Percentiles rank a stretch among this genome's conserved stretches.
These are phyloP conservation scores for Tulasnella sp. DNA, from an alignment of 768 basidiomycete genomes.

Conservation along the genomic window DNA sequence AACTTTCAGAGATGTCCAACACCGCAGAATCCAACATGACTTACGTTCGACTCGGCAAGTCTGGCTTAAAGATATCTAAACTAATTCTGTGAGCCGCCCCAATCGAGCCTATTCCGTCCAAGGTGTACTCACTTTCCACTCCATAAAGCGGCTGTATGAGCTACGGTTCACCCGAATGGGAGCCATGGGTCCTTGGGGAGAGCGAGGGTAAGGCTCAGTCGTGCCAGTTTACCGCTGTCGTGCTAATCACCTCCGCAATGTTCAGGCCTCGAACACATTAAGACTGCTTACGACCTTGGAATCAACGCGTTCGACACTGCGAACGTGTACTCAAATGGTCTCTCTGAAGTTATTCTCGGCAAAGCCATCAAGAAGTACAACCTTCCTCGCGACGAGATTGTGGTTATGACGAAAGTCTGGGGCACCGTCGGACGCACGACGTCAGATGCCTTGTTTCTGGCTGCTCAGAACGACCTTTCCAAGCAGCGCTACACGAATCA, in stretches of 20 bases:
- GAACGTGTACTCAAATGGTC: slow-evolving; percentile 37
- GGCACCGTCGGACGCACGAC: background rate
- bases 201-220: slow-evolving; percentile 36
- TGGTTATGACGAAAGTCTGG: slow-evolving; percentile 38
- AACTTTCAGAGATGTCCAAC: background rate
- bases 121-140: background rate
- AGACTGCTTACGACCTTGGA: slow-evolving; percentile 40
- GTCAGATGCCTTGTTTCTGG: background rate
- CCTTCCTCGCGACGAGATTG: slow-evolving; percentile 36
- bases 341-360: slow-evolving; percentile 38
- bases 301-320: slow-evolving; percentile 42
- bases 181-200: slow-evolving; percentile 45
- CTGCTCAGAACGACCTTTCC: slow-evolving; percentile 2
- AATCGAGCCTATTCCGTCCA: background rate
- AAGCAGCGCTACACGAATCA: slow-evolving; percentile 28
- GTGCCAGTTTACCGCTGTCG: slow-evolving; percentile 6
- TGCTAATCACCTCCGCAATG: too few species aligned
- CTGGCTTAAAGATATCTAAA: slow-evolving; percentile 18
- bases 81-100: slow-evolving; percentile 1
- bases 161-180: slow-evolving; percentile 50
- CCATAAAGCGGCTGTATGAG: slow-evolving; percentile 50
- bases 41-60: slow-evolving; percentile 22
- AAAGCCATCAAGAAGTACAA: slow-evolving; percentile 38
- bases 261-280: slow-evolving; percentile 3
- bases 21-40: background rate